A percentile compares a stretch with the other conserved stretches of the same genome.
Evolutionary conservation across 2,329 filamentous ascomycete genomes (phyloP).

Genomic region (Aspergillus sojae): DNA sequence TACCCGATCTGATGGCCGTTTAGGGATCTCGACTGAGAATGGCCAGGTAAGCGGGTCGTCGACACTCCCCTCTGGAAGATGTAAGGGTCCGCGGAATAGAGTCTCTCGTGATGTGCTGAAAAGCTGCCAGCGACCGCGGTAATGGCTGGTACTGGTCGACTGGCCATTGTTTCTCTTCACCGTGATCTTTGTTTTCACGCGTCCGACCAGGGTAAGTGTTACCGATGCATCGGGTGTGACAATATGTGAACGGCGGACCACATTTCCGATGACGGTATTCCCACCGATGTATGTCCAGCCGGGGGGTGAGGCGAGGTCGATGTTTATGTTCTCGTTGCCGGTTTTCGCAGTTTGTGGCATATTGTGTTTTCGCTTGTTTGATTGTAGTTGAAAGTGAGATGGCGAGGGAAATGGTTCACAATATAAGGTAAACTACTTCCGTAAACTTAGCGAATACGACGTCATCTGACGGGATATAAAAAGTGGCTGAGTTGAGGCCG

Average conservation of each 20-base stretch:
- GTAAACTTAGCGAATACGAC: neutral
- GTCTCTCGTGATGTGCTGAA: slow-evolving; percentile 3
- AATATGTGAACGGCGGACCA: slow-evolving; percentile 19
- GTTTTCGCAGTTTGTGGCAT: neutral
- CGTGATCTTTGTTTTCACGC: slow-evolving; percentile 19
- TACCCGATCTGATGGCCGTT: neutral
- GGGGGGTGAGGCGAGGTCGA: slow-evolving; percentile 21
- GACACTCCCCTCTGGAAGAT: slow-evolving; percentile 13
- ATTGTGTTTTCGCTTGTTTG: neutral
- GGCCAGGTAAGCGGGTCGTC: slow-evolving; percentile 18
- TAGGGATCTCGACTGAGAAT: slow-evolving; percentile 19
- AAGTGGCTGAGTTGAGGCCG: neutral
- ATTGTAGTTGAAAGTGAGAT: neutral
- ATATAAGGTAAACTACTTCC: neutral
- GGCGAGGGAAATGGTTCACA: neutral
- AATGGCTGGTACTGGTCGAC: slow-evolving; percentile 1
- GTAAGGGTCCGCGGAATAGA: slow-evolving; percentile 21
- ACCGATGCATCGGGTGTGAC: slow-evolving; percentile 21
- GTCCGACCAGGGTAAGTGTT: slow-evolving; percentile 15
- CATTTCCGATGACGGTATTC: slow-evolving; percentile 23
- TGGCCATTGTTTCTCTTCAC: neutral
- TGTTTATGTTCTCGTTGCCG: neutral
- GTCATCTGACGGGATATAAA: neutral
- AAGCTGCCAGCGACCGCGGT: slow-evolving; percentile 16
- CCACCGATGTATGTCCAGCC: slow-evolving; percentile 20